These are phyloP conservation scores for Torulaspora pretoriensis DNA, from an alignment of 1,139 yeast species.

Conservation along the genomic window DNA sequence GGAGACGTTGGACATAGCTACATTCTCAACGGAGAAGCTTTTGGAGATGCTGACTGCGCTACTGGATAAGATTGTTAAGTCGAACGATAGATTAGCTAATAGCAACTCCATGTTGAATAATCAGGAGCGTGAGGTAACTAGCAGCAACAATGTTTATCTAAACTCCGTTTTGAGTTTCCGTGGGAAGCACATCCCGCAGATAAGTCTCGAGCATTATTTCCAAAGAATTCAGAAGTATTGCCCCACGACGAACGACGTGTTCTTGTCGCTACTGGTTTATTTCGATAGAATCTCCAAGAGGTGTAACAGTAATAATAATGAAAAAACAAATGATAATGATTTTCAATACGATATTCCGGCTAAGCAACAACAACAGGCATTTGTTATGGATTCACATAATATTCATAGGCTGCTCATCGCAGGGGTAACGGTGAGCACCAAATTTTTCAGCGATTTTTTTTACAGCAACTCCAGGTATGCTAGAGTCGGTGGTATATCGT, in stretches of 20 bases:
- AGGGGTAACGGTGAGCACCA: slow-evolving; percentile 95
- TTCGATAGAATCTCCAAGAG: slow-evolving; percentile 91
- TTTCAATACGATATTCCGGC: slow-evolving; percentile 7
- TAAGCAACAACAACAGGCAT: slow-evolving; percentile 46
- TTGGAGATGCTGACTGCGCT: slow-evolving; percentile 80
- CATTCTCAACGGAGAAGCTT: slow-evolving; percentile 76
- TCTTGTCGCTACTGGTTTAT: slow-evolving; percentile 80
- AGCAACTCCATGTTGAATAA: slow-evolving; percentile 29
- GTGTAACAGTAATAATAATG: slow-evolving; percentile 51
- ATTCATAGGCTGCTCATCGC: slow-evolving; percentile 90
- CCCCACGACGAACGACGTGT: slow-evolving; percentile 96
- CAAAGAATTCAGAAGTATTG: slow-evolving; percentile 91
- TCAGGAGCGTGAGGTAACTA: slow-evolving; percentile 39
- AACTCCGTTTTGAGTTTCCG: slow-evolving; percentile 73
- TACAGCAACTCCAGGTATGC: slow-evolving; percentile 96
- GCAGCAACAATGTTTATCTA: slow-evolving; percentile 23
- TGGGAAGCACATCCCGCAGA: slow-evolving; percentile 94
- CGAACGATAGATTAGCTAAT: slow-evolving; percentile 70
- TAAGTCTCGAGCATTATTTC: slow-evolving; percentile 81
- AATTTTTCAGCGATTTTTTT: slow-evolving; percentile 92
- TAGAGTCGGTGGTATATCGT: slow-evolving; percentile 93
- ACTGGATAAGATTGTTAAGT: slow-evolving; percentile 79
- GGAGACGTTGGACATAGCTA: slow-evolving; percentile 60
- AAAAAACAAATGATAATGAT: slow-evolving; percentile 21
- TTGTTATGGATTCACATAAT: slow-evolving; percentile 94